A percentile compares a stretch with the other conserved stretches of the same genome.
phyloP scores from a whole-genome alignment of 768 basidiomycete species.

The Suillus tomentosus region DNA sequence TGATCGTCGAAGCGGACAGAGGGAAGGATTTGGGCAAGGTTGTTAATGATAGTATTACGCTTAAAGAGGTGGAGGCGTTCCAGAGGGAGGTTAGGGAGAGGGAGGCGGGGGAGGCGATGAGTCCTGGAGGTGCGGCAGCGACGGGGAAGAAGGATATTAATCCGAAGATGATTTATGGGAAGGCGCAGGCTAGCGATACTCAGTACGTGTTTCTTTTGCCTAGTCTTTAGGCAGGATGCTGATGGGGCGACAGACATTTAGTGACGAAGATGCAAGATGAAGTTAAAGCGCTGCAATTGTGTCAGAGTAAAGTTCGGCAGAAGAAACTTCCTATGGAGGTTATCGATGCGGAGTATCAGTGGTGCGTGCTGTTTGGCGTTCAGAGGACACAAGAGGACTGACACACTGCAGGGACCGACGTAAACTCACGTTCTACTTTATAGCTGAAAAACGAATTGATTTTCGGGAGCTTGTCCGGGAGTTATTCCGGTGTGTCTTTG shows the following conservation, averaged over 20 bases:
- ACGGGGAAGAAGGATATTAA: slow-evolving; percentile 83
- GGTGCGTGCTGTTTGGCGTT: slow-evolving; percentile 51
- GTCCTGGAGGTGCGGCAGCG: slow-evolving; percentile 46
- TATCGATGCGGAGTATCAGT: slow-evolving; percentile 98
- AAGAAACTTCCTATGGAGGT: slow-evolving; percentile 99
- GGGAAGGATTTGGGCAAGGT: slow-evolving; percentile 93
- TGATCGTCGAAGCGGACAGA: slow-evolving; percentile 96
- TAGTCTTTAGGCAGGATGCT: not conserved
- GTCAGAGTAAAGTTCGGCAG: slow-evolving; percentile 88
- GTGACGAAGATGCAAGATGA: slow-evolving; percentile 88
- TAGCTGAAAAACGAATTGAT: slow-evolving; percentile 93
- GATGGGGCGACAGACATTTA: slow-evolving; percentile 54
- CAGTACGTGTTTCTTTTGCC: slow-evolving; percentile 51
- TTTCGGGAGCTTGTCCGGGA: slow-evolving; percentile 96
- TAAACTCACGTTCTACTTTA: slow-evolving; percentile 97
- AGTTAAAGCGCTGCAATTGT: slow-evolving; percentile 86
- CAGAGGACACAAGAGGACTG: not conserved
- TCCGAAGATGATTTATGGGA: slow-evolving; percentile 95
- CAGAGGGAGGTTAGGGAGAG: slow-evolving; percentile 78
- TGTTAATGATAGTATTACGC: slow-evolving; percentile 86
- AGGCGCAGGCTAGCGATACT: slow-evolving; percentile 80
- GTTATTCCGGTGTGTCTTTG: slow-evolving; percentile 68
- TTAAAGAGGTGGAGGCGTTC: slow-evolving; percentile 88
- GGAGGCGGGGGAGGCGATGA: slow-evolving; percentile 42
- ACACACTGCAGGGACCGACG: slow-evolving; percentile 78